phyloP scores from a whole-genome alignment of 345 rosid genomes.

The Heritiera littoralis region DNA sequence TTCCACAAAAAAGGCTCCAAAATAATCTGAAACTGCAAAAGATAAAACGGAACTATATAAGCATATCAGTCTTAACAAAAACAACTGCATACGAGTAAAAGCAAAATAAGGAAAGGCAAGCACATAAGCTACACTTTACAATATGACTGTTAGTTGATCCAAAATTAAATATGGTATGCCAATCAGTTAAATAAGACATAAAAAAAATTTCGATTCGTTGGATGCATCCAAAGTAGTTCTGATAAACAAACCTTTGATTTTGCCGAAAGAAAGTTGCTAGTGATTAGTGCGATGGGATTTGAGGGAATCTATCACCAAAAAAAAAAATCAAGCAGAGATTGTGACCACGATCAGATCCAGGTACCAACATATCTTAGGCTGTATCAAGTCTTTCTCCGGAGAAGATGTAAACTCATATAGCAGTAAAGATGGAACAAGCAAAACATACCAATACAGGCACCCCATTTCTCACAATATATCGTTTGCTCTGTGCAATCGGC shows the following conservation, averaged over 20 bases:
- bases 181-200: background rate
- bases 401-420: background rate
- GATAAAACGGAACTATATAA: conserved; percentile 1
- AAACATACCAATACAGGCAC: conserved; percentile 66
- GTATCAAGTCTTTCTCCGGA: background rate
- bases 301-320: conserved; percentile 65
- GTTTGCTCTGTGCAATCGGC: conserved; percentile 81
- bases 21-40: conserved; percentile 52
- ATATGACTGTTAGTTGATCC: background rate
- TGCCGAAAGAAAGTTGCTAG: conserved; percentile 71
- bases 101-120: background rate
- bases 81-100: background rate
- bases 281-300: conserved; percentile 65
- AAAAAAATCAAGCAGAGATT: conserved; percentile 15
- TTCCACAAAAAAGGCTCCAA: conserved; percentile 69
- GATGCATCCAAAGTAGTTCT: background rate
- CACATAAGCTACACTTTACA: conserved; percentile 2
- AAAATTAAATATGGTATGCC: background rate
- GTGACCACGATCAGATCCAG: conserved; percentile 13
- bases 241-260: conserved; percentile 70
- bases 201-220: background rate
- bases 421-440: conserved; percentile 26
- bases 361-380: conserved; percentile 19
- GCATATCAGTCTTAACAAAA: background rate
- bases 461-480: conserved; percentile 80